Conservation (phyloP, 1,284 basidiomycete genomes). For the Meripilus lineatus region DNA sequence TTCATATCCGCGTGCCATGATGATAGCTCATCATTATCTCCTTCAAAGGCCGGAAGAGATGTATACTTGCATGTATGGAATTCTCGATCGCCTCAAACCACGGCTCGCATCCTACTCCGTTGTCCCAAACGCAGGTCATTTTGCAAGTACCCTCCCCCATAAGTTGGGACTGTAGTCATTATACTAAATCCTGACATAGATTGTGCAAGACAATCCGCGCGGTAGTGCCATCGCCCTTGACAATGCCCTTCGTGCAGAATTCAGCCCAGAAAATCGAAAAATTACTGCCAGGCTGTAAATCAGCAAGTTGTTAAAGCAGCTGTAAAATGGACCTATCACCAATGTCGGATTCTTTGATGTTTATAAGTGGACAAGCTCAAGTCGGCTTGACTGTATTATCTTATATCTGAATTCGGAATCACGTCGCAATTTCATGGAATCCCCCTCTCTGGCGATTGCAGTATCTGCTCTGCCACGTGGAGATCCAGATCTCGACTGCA, state of each 20-base stretch:
- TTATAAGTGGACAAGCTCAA: too few species aligned
- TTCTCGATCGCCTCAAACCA: background rate
- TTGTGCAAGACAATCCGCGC: constrained; percentile 1
- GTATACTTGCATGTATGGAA: background rate
- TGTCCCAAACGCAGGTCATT: background rate
- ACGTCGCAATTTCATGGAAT: too few species aligned
- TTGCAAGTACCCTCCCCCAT: background rate
- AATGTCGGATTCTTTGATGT: too few species aligned
- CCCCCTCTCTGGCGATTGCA: too few species aligned
- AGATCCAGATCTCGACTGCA: background rate
- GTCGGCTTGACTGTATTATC: too few species aligned
- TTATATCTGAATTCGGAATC: too few species aligned
- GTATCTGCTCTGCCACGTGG: too few species aligned
- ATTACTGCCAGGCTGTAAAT: background rate
- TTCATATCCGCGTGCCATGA: background rate
- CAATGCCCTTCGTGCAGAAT: background rate
- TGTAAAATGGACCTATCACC: too few species aligned
- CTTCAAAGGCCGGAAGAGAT: background rate
- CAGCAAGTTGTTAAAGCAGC: background rate
- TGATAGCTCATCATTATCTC: background rate
- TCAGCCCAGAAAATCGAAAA: background rate
- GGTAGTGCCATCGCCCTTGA: background rate
- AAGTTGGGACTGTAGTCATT: background rate
- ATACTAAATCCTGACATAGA: background rate
- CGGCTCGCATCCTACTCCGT: background rate